Evolutionary conservation across 179 eudicot species (phyloP), one percentile per base, ranked within the genome.

Genomic region (Sideroxylon spinosum): DNA sequence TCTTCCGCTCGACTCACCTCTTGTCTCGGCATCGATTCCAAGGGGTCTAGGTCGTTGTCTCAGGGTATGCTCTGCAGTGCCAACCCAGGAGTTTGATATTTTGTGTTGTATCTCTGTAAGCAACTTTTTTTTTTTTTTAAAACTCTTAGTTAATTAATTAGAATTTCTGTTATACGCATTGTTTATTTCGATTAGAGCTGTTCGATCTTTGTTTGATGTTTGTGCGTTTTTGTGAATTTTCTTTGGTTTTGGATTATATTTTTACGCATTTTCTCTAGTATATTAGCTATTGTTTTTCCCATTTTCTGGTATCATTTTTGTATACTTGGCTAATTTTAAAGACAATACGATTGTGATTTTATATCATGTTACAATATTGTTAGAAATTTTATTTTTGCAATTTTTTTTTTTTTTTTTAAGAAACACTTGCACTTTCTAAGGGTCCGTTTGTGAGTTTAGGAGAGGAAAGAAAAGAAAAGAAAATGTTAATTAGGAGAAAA

Each of bases 11-110:
- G 97, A 44, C 81, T 94, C 7, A 94, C 97, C 8, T 94, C 96
- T 14, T 90, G 96, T 69, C 98, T 94, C 49, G 94, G 89, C 26
- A 63, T 83, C 2, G 97, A 94, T 80, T 80, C 98, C 0, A 89
- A 77, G 76, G 91, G 94, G 48, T 93, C 94, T n/a, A 91, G 98
- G 78, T 90, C 98, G 48, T 84, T 93, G 91, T 90, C 96, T 84
- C 96, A 91, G 93, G 98, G 98, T 94, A 92, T 94, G 97, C 84
- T 93, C 68, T 91, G 92, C 94, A 88, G 93, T 89, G 91, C 98
- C 79, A 85, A 91, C 81, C 96, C 96, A 83, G 98, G 98, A 86
- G 97, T 93, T 88, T 94, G 97, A 94, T 88, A 82, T 59, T 76
- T 85, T 86, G 66, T 75, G 65, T 44, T 83, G 76, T 76, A 78